These are phyloP conservation scores for Cardamine resedifolia DNA, from an alignment of 345 rosid species.

Conservation along the genomic window DNA sequence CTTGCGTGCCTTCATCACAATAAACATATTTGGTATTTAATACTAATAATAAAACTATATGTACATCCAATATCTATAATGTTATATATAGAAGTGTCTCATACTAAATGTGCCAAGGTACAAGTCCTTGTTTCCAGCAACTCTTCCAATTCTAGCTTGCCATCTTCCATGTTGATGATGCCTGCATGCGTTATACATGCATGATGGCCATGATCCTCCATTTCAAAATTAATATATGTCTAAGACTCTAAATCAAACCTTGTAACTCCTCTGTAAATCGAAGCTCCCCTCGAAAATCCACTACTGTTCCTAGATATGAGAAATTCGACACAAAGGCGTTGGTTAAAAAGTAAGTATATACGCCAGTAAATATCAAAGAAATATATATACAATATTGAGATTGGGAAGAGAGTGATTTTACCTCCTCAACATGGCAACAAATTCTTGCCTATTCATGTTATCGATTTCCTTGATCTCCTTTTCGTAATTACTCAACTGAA, in stretches of 20 bases:
- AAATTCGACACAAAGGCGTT: not conserved
- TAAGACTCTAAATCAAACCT: conserved; percentile 49
- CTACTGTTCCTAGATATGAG: conserved; percentile 65
- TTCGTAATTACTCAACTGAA: conserved; percentile 64
- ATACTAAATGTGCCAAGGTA: conserved; percentile 91
- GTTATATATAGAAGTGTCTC: conserved; percentile 22
- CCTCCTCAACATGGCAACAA: conserved; percentile 92
- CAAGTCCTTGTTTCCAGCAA: conserved; percentile 93
- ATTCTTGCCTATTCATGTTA: conserved; percentile 83
- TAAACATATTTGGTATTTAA: not conserved
- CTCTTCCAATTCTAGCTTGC: conserved; percentile 95
- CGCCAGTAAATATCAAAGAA: not conserved
- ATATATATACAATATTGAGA: not conserved
- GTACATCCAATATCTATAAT: not conserved
- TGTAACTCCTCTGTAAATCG: conserved; percentile 90
- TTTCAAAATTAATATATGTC: not conserved
- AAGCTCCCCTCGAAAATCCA: conserved; percentile 94
- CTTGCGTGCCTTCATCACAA: conserved; percentile 64
- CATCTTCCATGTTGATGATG: conserved; percentile 95
- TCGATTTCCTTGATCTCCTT: conserved; percentile 73
- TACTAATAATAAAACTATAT: not conserved
- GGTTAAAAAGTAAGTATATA: not conserved
- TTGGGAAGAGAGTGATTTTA: conserved; percentile 13
- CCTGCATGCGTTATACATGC: too few species aligned
- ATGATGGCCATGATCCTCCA: too few species aligned